Conservation (phyloP, 495 filamentous ascomycete species). For the Alectoria sarmentosa region DNA sequence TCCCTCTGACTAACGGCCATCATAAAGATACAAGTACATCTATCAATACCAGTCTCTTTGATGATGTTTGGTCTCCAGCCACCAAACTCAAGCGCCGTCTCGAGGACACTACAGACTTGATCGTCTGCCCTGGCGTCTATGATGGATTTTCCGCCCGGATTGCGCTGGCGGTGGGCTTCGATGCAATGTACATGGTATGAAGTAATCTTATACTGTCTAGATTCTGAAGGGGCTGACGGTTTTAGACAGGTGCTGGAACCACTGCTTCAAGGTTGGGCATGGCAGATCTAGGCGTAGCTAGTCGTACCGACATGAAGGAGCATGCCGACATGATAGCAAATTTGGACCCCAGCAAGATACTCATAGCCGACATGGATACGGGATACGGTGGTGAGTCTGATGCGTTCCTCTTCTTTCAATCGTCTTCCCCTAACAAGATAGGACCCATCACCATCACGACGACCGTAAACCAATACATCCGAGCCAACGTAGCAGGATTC, state of each 20-base stretch:
- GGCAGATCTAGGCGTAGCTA: slow-evolving; percentile 58
- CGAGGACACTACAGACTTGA: slow-evolving; percentile 32
- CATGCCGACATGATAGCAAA: slow-evolving; percentile 61
- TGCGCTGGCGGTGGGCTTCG: slow-evolving; percentile 52
- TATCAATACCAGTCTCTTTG: neutral
- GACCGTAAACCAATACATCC: slow-evolving; percentile 56
- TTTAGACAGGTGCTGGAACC: slow-evolving; percentile 61
- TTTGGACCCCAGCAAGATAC: slow-evolving; percentile 48
- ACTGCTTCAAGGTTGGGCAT: slow-evolving; percentile 54
- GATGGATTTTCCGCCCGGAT: slow-evolving; percentile 64
- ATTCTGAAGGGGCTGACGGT: no score
- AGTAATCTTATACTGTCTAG: neutral
- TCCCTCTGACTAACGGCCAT: neutral
- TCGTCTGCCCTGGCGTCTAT: slow-evolving; percentile 60
- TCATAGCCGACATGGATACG: slow-evolving; percentile 66
- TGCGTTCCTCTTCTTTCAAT: neutral
- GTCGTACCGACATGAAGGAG: slow-evolving; percentile 55
- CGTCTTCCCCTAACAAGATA: slow-evolving; percentile 19
- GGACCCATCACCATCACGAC: slow-evolving; percentile 56
- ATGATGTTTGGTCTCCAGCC: slow-evolving; percentile 17
- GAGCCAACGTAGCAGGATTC: slow-evolving; percentile 61
- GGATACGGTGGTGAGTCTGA: slow-evolving; percentile 49
- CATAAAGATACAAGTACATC: no score
- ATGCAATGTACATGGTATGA: slow-evolving; percentile 58
- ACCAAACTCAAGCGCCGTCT: slow-evolving; percentile 37